Base-by-base conservation (phyloP, 352 stramenopile species). In the Globisporangium abappressorium region DNA sequence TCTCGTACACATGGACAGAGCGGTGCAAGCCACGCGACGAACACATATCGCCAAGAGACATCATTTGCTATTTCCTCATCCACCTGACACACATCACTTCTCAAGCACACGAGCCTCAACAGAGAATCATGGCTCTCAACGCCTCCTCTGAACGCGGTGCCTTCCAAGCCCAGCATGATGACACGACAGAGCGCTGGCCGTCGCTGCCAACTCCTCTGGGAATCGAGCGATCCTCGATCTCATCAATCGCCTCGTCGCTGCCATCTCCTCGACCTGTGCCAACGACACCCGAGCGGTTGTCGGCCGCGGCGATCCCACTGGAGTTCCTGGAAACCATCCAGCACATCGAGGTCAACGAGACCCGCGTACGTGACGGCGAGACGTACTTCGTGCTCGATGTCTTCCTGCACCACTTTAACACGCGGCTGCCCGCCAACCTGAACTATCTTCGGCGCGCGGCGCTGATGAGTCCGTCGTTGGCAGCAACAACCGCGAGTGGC, bases 281-380 rank as follows among this genome's bases (percentile, higher is more conserved):
- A 34, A 14, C 33, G 11, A 26, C 28, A 18, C 56, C 64, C 11
- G 41, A 43, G 18, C 46, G 41, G 2, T 53, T 20, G 5, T 43
- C 55, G n/a, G 38, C 41, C 9, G 26, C 9, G 5, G n/a, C 46
- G 28, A 51, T 53, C 22, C 15, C 57, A 3, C 43, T 70, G 3
- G 56, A 33, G 22, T 61, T 57, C 36, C 43, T 70, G 12, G 7
- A 36, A 2, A 64, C 8, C 43, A 54, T 70, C 33, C 56, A 58
- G 28, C 47, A 34, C 3, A 24, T 70, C 49, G 56, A 64, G 57
- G 65, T 70, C 56, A 70, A 58, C 22, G 55, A 64, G 55, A 70
- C 47, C 7, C 33, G 56, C n/a, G 34, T 46, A 30, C 64, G 47
- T 36, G 57, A 65, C 9, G 64, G 57, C 57, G 56, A 60, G 2